Evolutionary conservation across 352 stramenopile species (phyloP).

Genomic region (Globisporangium paroecandrum): DNA sequence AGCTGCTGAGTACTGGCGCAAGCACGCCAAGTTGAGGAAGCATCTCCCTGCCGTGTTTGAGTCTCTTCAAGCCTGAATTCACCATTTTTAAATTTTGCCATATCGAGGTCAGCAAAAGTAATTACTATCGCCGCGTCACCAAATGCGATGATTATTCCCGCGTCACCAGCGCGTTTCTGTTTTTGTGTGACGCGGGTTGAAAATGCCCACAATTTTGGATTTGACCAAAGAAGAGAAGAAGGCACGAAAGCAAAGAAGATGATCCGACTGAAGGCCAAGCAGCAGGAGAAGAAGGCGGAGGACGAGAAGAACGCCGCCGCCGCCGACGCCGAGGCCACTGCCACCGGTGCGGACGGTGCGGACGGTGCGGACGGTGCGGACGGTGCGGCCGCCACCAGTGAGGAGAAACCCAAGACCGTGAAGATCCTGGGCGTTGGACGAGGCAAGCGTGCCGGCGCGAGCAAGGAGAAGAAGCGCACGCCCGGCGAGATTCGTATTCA

Average conservation of each 20-base stretch:
- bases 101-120: no score
- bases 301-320: conserved; percentile 41
- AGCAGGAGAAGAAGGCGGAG: conserved; percentile 83
- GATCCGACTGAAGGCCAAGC: conserved; percentile 83
- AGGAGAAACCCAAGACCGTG: conserved; percentile 67
- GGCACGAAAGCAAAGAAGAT: conserved; percentile 21
- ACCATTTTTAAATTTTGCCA: no score
- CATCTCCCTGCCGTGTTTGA: no score
- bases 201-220: neutral
- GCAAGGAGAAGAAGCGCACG: conserved; percentile 91
- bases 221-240: neutral
- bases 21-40: no score
- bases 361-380: no score
- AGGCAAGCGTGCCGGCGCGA: conserved; percentile 57
- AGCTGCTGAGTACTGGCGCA: no score
- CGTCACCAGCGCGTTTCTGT: neutral
- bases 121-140: no score
- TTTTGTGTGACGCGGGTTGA: neutral
- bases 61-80: no score
- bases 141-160: neutral
- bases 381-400: neutral
- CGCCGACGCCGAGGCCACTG: conserved; percentile 17
- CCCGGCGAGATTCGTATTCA: conserved; percentile 98
- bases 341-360: conserved; percentile 8
- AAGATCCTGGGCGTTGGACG: conserved; percentile 84